phyloP scores from a whole-genome alignment of 257 asterid species.

The Solanum paucissectum region DNA sequence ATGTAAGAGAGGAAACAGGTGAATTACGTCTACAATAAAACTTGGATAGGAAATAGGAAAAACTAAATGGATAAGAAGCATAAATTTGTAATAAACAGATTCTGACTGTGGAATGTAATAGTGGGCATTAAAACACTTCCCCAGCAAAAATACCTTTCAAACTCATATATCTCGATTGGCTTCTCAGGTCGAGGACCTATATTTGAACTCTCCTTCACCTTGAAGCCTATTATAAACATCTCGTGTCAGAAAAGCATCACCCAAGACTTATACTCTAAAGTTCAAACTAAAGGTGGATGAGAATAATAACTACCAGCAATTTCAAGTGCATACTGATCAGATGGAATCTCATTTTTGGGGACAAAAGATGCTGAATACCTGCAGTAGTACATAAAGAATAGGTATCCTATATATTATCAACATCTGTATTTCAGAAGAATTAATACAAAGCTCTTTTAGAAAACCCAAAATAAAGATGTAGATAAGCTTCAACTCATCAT shows the following conservation, averaged over 20 bases:
- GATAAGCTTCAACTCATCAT: not conserved
- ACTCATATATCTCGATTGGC: constrained; percentile 88
- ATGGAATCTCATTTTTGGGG: constrained; percentile 53
- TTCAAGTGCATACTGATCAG: constrained; percentile 68
- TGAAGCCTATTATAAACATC: constrained; percentile 47
- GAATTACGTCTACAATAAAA: constrained; percentile 10
- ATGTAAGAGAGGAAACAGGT: constrained; percentile 22
- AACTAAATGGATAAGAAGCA: not conserved
- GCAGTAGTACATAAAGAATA: constrained; percentile 8
- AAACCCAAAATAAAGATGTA: not conserved
- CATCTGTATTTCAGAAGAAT: not conserved
- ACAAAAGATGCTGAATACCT: constrained; percentile 79
- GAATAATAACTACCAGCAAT: constrained; percentile 53
- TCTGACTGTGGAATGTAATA: not conserved
- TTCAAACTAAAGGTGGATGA: not conserved
- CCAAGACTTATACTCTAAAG: not conserved
- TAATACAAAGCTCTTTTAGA: not conserved
- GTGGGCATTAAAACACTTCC: not conserved
- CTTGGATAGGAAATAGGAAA: not conserved
- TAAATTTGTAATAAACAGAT: not conserved
- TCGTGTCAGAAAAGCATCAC: constrained; percentile 4
- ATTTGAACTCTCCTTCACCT: constrained; percentile 77
- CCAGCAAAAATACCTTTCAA: constrained; percentile 46
- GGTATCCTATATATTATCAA: not conserved
- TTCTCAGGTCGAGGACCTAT: constrained; percentile 88